A percentile compares a stretch with the other conserved stretches of the same genome.
These are phyloP conservation scores for Ulvella scutata DNA, from an alignment of 139 green algal genomes.

Conservation along the genomic window DNA sequence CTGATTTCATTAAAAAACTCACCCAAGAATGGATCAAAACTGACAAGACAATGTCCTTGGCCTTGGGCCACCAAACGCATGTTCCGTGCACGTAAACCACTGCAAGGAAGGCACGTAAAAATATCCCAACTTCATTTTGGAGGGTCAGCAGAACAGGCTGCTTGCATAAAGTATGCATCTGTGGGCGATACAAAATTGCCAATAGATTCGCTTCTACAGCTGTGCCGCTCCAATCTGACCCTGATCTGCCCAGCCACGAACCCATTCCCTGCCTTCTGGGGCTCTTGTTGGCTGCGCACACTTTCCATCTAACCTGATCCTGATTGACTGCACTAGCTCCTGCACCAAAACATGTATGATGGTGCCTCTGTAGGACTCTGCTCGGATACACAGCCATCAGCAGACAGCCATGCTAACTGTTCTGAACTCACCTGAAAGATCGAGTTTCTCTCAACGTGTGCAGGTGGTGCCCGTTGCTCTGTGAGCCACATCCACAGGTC, in stretches of 20 bases:
- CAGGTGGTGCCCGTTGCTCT: neutral
- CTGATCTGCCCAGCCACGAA: neutral
- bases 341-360: neutral
- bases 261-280: neutral
- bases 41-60: too few species aligned
- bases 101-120: too few species aligned
- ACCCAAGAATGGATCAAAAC: too few species aligned
- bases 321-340: neutral
- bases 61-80: too few species aligned
- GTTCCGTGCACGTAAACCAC: too few species aligned
- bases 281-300: neutral
- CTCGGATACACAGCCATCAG: neutral
- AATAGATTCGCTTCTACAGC: too few species aligned
- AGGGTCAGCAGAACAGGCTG: too few species aligned
- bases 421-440: neutral
- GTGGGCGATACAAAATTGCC: too few species aligned
- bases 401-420: neutral
- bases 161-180: too few species aligned
- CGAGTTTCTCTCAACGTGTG: neutral
- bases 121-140: too few species aligned
- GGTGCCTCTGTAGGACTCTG: neutral
- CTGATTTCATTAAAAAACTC: too few species aligned
- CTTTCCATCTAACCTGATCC: neutral
- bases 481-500: conserved; percentile 7
- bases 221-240: too few species aligned